Evolutionary conservation across 371 early-diverging fungal genomes (phyloP).

Genomic region (Saksenaea oblongispora): DNA sequence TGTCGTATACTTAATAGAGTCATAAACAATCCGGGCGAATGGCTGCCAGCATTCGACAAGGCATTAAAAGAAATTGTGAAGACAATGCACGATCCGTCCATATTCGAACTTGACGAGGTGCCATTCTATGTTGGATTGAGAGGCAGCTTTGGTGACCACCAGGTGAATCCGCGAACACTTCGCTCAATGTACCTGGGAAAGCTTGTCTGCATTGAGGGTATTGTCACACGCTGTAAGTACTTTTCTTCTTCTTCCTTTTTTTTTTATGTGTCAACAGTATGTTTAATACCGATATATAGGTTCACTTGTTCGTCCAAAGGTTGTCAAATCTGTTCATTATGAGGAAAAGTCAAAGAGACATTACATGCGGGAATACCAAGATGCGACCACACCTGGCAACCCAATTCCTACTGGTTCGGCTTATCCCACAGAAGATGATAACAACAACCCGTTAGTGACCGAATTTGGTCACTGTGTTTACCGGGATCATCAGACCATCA

Average conservation of each 20-base stretch:
- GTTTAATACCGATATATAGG: conserved; percentile 37
- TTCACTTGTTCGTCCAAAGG: conserved; percentile 97
- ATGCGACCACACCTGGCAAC: conserved; percentile 65
- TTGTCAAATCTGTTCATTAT: conserved; percentile 94
- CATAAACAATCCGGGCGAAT: conserved; percentile 79
- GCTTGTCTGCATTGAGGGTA: conserved; percentile 97
- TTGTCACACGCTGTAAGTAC: conserved; percentile 94
- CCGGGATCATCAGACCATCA: conserved; percentile 94
- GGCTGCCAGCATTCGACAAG: conserved; percentile 81
- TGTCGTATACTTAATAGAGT: conserved; percentile 45
- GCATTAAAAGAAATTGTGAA: conserved; percentile 72
- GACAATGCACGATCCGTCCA: conserved; percentile 30
- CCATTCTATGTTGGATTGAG: conserved; percentile 85
- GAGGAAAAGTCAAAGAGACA: conserved; percentile 83
- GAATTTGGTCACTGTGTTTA: conserved; percentile 97
- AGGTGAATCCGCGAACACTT: conserved; percentile 92
- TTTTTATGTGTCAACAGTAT: not conserved
- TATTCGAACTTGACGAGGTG: conserved; percentile 39
- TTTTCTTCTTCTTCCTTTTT: too few relatives aligned
- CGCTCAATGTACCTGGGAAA: conserved; percentile 83
- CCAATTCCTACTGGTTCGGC: conserved; percentile 70
- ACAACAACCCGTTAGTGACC: conserved; percentile 88
- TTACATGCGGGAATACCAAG: conserved; percentile 89
- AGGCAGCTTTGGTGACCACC: conserved; percentile 94
- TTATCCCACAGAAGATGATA: conserved; percentile 91